phyloP scores from a whole-genome alignment of 495 filamentous ascomycete species.

The Daldinia caldariorum region DNA sequence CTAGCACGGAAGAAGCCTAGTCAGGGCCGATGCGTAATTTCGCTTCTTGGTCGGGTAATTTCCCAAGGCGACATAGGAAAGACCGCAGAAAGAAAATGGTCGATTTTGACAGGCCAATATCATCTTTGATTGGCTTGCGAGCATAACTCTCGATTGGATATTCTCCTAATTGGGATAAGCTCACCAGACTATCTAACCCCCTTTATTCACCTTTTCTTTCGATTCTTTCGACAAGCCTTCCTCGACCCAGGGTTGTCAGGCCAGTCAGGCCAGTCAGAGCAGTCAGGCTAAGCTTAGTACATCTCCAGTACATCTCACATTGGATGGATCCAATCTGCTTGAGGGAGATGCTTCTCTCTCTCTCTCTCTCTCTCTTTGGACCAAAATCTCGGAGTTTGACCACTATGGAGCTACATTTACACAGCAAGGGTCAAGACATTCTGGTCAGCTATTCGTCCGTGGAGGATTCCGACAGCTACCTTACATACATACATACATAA shows the following conservation, averaged over 20 bases:
- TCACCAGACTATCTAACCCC: slow-evolving; percentile 19
- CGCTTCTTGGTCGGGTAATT: slow-evolving; percentile 45
- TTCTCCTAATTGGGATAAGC: slow-evolving; percentile 33
- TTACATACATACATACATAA: no score
- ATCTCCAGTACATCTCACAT: not conserved
- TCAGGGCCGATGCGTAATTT: slow-evolving; percentile 41
- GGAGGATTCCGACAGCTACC: slow-evolving; percentile 16
- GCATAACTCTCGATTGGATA: slow-evolving; percentile 19
- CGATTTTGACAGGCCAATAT: slow-evolving; percentile 11
- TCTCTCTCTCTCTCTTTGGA: no score
- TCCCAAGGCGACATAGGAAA: slow-evolving; percentile 43
- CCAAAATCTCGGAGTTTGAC: slow-evolving; percentile 14
- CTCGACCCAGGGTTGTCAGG: slow-evolving; percentile 1
- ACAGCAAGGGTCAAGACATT: slow-evolving; percentile 23
- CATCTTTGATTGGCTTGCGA: slow-evolving; percentile 20
- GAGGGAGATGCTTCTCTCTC: no score
- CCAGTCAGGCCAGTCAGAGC: no score
- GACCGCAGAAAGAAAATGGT: slow-evolving; percentile 28
- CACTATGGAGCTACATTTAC: slow-evolving; percentile 5
- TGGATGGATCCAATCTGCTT: slow-evolving; percentile 10
- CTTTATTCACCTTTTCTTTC: slow-evolving; percentile 20
- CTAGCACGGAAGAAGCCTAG: slow-evolving; percentile 36
- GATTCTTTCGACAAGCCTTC: slow-evolving; percentile 21
- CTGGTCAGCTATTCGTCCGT: slow-evolving; percentile 13
- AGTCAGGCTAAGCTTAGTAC: not conserved